Conservation (phyloP, 345 rosid genomes). For the Populus nigra region DNA sequence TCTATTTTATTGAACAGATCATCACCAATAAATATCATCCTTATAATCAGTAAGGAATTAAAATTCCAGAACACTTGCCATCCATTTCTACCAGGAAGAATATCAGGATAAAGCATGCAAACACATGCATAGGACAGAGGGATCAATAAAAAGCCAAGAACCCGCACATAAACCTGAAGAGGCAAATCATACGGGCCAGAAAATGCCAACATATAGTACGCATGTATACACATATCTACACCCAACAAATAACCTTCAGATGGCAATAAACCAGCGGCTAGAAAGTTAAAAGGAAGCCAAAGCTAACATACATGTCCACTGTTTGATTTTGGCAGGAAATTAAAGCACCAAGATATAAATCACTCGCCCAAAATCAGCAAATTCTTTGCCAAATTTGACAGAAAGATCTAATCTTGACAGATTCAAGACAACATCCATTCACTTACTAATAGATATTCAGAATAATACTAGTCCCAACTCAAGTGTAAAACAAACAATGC, state of each 20-base stretch:
- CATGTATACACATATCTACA: not conserved
- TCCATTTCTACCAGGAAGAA: not conserved
- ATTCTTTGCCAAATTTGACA: not conserved
- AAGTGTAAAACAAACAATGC: not conserved
- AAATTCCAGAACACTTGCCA: not conserved
- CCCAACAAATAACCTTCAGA: not conserved
- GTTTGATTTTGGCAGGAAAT: not conserved
- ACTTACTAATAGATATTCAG: not conserved
- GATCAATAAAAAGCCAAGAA: not conserved
- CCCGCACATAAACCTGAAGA: not conserved
- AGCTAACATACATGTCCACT: not conserved
- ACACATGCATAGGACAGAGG: not conserved
- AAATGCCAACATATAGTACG: not conserved
- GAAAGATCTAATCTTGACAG: not conserved
- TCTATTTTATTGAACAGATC: not conserved
- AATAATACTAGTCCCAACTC: not conserved
- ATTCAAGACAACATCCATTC: not conserved
- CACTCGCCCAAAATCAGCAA: not conserved
- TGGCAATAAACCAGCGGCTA: not conserved
- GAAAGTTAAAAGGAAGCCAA: not conserved
- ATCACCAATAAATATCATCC: not conserved
- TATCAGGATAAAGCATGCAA: not conserved
- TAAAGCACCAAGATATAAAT: not conserved
- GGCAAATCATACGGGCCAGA: not conserved
- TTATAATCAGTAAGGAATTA: not conserved